A percentile compares a stretch with the other conserved stretches of the same genome.
phyloP scores from a whole-genome alignment of 805 yeast species.

The Wickerhamomyces strasburgensis region DNA sequence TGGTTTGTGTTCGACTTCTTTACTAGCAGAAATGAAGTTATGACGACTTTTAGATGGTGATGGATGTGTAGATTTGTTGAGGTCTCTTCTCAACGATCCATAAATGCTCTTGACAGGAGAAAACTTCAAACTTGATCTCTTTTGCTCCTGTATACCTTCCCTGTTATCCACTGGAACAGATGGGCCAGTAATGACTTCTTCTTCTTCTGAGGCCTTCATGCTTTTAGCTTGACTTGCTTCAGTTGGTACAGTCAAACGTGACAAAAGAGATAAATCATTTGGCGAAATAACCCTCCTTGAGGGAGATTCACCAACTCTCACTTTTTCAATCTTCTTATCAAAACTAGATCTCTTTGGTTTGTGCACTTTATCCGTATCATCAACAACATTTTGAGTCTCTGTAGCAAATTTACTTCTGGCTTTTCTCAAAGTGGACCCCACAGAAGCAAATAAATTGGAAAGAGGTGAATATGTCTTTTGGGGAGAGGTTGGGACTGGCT shows the following conservation, averaged over 20 bases:
- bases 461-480: constrained; percentile 19
- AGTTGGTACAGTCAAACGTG: constrained; percentile 15
- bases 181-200: no score
- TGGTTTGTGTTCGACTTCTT: neutral
- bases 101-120: constrained; percentile 27
- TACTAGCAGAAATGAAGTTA: neutral
- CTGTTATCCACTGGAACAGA: neutral
- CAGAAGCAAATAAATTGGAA: constrained; percentile 22
- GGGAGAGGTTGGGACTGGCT: constrained; percentile 4
- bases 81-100: constrained; percentile 21
- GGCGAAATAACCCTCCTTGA: constrained; percentile 2
- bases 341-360: constrained; percentile 1
- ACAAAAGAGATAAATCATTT: constrained; percentile 6
- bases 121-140: constrained; percentile 15
- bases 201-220: neutral
- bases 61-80: constrained; percentile 14
- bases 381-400: constrained; percentile 12
- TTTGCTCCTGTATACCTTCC: constrained; percentile 3
- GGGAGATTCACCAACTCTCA: neutral
- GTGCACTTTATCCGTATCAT: constrained; percentile 6
- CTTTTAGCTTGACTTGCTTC: constrained; percentile 15
- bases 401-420: constrained; percentile 20
- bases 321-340: constrained; percentile 1
- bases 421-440: constrained; percentile 21
- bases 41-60: constrained; percentile 7